A percentile compares a stretch with the other conserved stretches of the same genome.
These are phyloP conservation scores for Diaporthe vaccinii DNA, from an alignment of 2,329 filamentous ascomycete species.

Conservation along the genomic window DNA sequence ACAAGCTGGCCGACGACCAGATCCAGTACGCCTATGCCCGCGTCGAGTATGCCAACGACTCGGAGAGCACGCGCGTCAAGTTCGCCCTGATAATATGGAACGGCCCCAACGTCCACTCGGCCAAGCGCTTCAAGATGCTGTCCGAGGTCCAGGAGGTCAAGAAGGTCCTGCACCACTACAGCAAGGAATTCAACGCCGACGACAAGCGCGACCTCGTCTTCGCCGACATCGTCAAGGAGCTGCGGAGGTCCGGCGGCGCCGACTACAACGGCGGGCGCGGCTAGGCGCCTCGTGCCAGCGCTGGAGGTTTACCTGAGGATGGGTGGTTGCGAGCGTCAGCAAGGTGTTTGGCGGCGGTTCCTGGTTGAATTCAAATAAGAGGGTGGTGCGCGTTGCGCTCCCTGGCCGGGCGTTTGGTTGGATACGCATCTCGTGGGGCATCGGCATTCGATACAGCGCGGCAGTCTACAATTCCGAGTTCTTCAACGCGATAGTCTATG, in stretches of 20 bases:
- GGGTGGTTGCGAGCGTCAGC: constrained; percentile 28
- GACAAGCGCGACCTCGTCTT: constrained; percentile 73
- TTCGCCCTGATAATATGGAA: constrained; percentile 79
- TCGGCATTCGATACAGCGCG: constrained; percentile 34
- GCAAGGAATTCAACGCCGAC: constrained; percentile 73
- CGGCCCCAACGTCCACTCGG: constrained; percentile 62
- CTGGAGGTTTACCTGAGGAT: background rate
- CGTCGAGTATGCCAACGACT: constrained; percentile 79
- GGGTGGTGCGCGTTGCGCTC: constrained; percentile 22
- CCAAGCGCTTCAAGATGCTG: constrained; percentile 30
- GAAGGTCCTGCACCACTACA: constrained; percentile 73
- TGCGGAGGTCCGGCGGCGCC: constrained; percentile 77
- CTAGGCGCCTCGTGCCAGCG: constrained; percentile 44
- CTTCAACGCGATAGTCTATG: background rate
- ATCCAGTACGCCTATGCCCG: constrained; percentile 77
- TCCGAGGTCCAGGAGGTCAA: constrained; percentile 64
- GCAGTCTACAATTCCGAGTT: constrained; percentile 23
- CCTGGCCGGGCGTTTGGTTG: constrained; percentile 27
- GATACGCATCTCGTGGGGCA: constrained; percentile 29
- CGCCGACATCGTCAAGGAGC: constrained; percentile 69
- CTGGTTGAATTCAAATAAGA: constrained; percentile 15
- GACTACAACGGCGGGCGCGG: constrained; percentile 78
- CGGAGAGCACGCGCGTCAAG: constrained; percentile 77
- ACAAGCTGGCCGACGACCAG: constrained; percentile 68
- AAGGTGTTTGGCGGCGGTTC: constrained; percentile 26